Conservation (phyloP, 192 early-diverging fungal genomes). For the Entomortierella parvispora region DNA sequence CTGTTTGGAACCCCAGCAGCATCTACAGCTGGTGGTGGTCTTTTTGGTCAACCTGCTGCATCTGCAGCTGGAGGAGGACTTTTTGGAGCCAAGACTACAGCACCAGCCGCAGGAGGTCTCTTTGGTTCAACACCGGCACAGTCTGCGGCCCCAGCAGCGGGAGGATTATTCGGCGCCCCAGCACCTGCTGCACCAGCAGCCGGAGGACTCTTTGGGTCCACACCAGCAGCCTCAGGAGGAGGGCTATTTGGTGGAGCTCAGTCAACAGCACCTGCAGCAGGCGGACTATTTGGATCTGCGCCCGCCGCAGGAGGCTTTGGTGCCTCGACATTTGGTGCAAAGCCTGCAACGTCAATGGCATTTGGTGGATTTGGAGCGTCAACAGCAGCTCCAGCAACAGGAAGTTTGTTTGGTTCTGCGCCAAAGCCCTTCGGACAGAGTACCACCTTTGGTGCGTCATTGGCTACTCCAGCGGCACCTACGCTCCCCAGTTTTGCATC, state of each 20-base stretch:
- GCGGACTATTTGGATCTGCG: conserved; percentile 29
- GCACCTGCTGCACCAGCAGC: conserved; percentile 29
- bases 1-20: conserved; percentile 36
- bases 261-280: conserved; percentile 7
- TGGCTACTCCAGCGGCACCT: conserved; percentile 35
- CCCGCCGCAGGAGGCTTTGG: conserved; percentile 27
- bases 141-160: too few species aligned
- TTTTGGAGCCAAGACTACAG: conserved; percentile 19
- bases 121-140: conserved; percentile 12
- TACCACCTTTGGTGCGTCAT: conserved; percentile 28
- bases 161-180: conserved; percentile 23
- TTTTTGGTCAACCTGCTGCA: conserved; percentile 41
- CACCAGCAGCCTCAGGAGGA: conserved; percentile 16
- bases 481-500: conserved; percentile 25
- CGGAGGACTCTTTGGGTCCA: conserved; percentile 46
- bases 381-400: conserved; percentile 23
- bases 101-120: conserved; percentile 38
- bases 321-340: conserved; percentile 34
- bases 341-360: conserved; percentile 29
- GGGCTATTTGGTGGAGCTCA: conserved; percentile 11
- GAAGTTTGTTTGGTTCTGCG: conserved; percentile 30
- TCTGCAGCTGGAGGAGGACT: conserved; percentile 24
- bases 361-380: conserved; percentile 30
- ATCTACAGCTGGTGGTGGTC: conserved; percentile 24
- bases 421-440: conserved; percentile 36